Percentiles rank a stretch among this genome's conserved stretches.
Conservation (phyloP, 2,329 filamentous ascomycete species). For the Neopestalotiopsis clavispora region DNA sequence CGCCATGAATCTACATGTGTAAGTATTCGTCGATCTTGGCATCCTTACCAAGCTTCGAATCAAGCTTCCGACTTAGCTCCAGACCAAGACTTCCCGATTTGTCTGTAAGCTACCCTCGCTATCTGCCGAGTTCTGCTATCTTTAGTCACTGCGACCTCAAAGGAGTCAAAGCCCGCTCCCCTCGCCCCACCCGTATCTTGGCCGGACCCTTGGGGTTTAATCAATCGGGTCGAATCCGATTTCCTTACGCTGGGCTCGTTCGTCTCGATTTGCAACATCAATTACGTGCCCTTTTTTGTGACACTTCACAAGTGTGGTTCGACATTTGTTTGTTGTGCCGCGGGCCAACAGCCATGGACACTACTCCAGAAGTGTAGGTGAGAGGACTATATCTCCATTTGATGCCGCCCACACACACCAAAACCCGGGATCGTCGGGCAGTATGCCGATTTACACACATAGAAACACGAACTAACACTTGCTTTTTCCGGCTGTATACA, state of each 20-base stretch:
- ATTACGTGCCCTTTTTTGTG: not conserved
- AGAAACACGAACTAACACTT: not conserved
- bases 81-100: not conserved
- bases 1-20: too few species aligned
- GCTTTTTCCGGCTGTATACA: too few species aligned
- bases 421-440: not conserved
- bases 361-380: not conserved
- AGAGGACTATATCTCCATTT: not conserved
- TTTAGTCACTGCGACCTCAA: not conserved
- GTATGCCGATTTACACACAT: not conserved
- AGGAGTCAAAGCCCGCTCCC: not conserved
- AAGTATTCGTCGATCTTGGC: too few species aligned
- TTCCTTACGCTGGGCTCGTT: not conserved
- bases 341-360: not conserved
- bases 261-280: not conserved
- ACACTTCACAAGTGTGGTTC: not conserved
- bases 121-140: conserved; percentile 1
- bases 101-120: not conserved
- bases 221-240: not conserved
- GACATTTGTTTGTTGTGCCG: not conserved
- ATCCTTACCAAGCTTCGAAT: not conserved
- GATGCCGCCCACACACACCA: not conserved
- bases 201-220: not conserved
- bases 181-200: not conserved
- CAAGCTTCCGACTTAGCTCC: not conserved